Conservation (phyloP, 2,329 filamentous ascomycete species). For the Cytospora piceae region DNA sequence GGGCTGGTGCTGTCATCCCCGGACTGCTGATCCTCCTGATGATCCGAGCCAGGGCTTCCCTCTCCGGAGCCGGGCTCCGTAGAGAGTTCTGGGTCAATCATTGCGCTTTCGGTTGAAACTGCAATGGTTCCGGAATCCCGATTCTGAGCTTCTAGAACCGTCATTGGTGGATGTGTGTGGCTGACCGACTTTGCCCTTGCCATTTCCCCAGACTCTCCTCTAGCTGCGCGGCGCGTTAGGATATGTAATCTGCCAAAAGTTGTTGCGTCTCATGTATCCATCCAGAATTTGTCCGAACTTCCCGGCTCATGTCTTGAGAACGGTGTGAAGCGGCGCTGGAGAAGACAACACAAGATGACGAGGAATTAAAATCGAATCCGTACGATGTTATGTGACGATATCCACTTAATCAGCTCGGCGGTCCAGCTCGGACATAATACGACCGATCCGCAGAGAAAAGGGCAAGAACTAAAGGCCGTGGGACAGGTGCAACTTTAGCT, state of each 20-base stretch:
- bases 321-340: neutral
- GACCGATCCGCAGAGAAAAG: slow-evolving; percentile 2
- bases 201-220: neutral
- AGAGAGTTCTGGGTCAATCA: slow-evolving; percentile 23
- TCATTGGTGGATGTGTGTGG: neutral
- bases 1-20: slow-evolving; percentile 19
- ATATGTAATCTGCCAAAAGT: slow-evolving; percentile 14
- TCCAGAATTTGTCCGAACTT: slow-evolving; percentile 10
- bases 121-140: slow-evolving; percentile 6
- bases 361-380: slow-evolving; percentile 4
- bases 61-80: slow-evolving; percentile 26
- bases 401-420: neutral
- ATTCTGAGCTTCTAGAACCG: neutral
- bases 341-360: slow-evolving; percentile 7
- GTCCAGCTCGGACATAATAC: slow-evolving; percentile 26
- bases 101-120: slow-evolving; percentile 6
- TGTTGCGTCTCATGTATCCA: slow-evolving; percentile 19
- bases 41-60: slow-evolving; percentile 42
- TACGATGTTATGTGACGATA: slow-evolving; percentile 13
- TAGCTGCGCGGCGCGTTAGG: slow-evolving; percentile 3
- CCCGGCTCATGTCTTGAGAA: slow-evolving; percentile 26
- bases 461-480: neutral
- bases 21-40: slow-evolving; percentile 41
- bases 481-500: slow-evolving; percentile 4
- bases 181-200: slow-evolving; percentile 8